Conservation (phyloP, 2,329 filamentous ascomycete genomes). For the Colletotrichum lentis region DNA sequence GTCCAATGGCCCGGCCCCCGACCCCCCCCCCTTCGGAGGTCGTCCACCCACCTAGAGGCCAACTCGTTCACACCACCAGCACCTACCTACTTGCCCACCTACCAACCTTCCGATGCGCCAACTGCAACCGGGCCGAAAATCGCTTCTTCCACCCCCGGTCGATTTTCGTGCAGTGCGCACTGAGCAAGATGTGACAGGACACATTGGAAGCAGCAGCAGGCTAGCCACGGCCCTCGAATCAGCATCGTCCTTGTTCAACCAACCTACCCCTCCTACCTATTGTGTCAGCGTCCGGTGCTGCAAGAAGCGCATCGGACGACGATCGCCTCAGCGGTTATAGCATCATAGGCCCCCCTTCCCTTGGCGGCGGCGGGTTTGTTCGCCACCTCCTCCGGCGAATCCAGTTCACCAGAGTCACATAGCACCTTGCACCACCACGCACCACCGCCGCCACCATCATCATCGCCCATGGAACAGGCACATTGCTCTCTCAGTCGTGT, state of each 20-base stretch:
- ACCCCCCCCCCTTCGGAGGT: background rate
- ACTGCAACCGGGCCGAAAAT: background rate
- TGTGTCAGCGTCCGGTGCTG: background rate
- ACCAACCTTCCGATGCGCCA: background rate
- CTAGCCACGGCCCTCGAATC: too few species aligned
- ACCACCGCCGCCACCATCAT: too few species aligned
- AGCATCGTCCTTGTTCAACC: too few species aligned
- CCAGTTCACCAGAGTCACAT: too few species aligned
- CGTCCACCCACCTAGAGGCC: background rate
- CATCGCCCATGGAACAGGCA: background rate
- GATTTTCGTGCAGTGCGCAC: too few species aligned
- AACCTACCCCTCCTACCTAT: too few species aligned
- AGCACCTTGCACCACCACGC: too few species aligned
- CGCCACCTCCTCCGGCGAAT: background rate
- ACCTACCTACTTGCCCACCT: background rate
- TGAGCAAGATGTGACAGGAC: too few species aligned
- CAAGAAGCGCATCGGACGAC: conserved; percentile 18
- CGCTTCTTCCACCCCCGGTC: too few species aligned
- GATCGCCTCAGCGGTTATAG: conserved; percentile 21
- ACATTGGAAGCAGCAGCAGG: too few species aligned
- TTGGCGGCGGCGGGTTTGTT: background rate
- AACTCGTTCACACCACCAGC: background rate
- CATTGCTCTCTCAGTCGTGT: too few species aligned
- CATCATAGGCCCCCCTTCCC: background rate
- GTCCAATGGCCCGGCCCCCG: conserved; percentile 7